Base-by-base conservation (phyloP, 2,329 filamentous ascomycete species). In the Fusarium sp. region DNA sequence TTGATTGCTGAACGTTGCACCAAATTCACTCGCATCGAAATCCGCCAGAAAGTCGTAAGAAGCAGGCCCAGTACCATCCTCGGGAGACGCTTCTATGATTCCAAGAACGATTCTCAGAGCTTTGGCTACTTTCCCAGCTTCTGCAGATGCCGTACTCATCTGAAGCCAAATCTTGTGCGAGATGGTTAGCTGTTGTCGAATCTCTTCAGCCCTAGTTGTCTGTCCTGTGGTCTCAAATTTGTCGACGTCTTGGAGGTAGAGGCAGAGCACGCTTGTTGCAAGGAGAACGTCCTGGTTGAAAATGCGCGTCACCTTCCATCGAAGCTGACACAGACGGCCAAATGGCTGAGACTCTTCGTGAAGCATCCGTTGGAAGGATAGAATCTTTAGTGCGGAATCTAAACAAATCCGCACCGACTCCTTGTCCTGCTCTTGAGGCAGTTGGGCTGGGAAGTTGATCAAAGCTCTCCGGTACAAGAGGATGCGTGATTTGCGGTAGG, bases 341-440 rank as follows among this genome's bases (percentile, higher is more conserved):
- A 68, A 66, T 57, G 70, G 70, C 52, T 71, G 68, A 68, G 68
- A 66, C 52, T 73, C 68, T 64, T 73, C 58, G 32, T 71, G 64
- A 23, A 71, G 64, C 68, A 73, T 66, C 41, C 68, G 56, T 52
- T 73, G 70, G 35, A 71, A 73, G 4, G 60, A 65, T 13, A 73
- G 57, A 54, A 71, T 66, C 45, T 68, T 68, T 43, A 73, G 41
- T 45, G 70, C 68, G 23, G 70, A 68, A 58, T 73, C 58, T 45
- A 73, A 37, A n/a, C 64, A 71, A 43, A 66, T 68, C 30, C 35
- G 45, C 16, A 68, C 62, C 6, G 71, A 71, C 37, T 71, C 37
- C 45, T 27, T 66, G 39, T 61, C 45, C 45, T 10, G 50, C 65
- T 71, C 58, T 64, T 71, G 61, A 52, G 70, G n/a, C 7, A 64